Conservation (phyloP, 2,329 filamentous ascomycete genomes). For the Didymella glomerata region DNA sequence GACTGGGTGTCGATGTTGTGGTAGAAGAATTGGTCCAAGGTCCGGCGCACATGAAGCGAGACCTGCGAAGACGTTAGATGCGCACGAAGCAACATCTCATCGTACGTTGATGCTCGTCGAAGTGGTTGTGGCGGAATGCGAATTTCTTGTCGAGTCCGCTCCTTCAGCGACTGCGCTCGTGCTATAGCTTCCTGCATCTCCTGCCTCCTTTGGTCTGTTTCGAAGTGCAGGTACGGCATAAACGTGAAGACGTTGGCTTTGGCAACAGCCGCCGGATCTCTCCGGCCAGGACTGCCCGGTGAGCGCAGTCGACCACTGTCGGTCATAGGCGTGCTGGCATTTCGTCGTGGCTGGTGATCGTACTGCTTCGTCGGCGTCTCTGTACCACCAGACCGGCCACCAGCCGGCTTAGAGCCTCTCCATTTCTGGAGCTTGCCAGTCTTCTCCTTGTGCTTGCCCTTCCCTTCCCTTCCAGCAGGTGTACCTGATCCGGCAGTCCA, state of each 20-base stretch:
- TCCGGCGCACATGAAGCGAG: slow-evolving; percentile 66
- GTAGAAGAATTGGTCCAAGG: slow-evolving; percentile 72
- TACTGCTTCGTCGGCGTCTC: slow-evolving; percentile 40
- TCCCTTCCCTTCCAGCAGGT: slow-evolving; percentile 34
- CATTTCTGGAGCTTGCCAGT: slow-evolving; percentile 43
- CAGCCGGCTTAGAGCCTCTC: slow-evolving; percentile 34
- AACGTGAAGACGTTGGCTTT: slow-evolving; percentile 56
- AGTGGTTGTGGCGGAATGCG: slow-evolving; percentile 29
- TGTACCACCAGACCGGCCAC: slow-evolving; percentile 37
- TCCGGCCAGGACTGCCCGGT: slow-evolving; percentile 49
- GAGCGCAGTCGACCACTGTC: slow-evolving; percentile 42
- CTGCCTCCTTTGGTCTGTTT: slow-evolving; percentile 63
- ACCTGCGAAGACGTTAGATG: slow-evolving; percentile 58
- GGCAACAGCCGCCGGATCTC: slow-evolving; percentile 42
- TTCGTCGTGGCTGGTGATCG: slow-evolving; percentile 36
- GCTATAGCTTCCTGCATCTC: slow-evolving; percentile 66
- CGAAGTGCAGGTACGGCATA: slow-evolving; percentile 73
- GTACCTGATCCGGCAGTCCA: slow-evolving; percentile 34
- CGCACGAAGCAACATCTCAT: slow-evolving; percentile 59
- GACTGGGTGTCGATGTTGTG: slow-evolving; percentile 68
- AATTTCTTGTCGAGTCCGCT: slow-evolving; percentile 29
- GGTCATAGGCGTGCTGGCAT: slow-evolving; percentile 36
- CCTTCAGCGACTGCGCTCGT: slow-evolving; percentile 41
- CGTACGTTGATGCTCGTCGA: slow-evolving; percentile 45
- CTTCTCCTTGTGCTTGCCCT: slow-evolving; percentile 43